Conservation (phyloP, 495 filamentous ascomycete species). For the Aspergillus nidulans region DNA sequence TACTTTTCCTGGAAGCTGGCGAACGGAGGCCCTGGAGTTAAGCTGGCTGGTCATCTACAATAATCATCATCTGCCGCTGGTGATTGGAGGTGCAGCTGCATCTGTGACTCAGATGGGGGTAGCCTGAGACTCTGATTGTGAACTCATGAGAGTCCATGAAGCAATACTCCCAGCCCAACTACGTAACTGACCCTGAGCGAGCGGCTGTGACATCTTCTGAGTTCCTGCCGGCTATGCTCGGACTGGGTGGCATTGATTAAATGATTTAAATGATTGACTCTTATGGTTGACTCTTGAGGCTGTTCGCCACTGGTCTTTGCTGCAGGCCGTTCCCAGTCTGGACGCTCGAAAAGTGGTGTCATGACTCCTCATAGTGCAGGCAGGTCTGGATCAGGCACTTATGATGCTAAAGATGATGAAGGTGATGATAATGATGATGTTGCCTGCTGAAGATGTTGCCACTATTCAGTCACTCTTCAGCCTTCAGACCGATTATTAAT, state of each 20-base stretch:
- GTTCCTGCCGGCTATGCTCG: not conserved
- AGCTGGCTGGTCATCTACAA: not conserved
- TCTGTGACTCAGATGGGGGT: constrained; percentile 14
- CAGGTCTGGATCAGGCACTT: not conserved
- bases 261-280: too few species aligned
- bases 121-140: not conserved
- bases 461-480: not conserved
- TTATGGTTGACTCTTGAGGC: too few species aligned
- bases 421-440: too few species aligned
- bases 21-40: not conserved
- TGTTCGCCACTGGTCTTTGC: not conserved
- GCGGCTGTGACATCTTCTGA: not conserved
- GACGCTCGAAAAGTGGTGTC: not conserved
- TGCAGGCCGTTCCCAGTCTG: not conserved
- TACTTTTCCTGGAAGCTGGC: not conserved
- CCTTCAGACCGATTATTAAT: not conserved
- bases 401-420: too few species aligned
- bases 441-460: not conserved
- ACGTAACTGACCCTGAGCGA: not conserved
- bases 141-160: not conserved
- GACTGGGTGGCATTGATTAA: not conserved
- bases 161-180: not conserved
- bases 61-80: not conserved
- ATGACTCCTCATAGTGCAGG: not conserved
- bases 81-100: constrained; percentile 13